These are phyloP conservation scores for Martensiomyces pterosporus DNA, from an alignment of 192 early-diverging fungal genomes.

Conservation along the genomic window DNA sequence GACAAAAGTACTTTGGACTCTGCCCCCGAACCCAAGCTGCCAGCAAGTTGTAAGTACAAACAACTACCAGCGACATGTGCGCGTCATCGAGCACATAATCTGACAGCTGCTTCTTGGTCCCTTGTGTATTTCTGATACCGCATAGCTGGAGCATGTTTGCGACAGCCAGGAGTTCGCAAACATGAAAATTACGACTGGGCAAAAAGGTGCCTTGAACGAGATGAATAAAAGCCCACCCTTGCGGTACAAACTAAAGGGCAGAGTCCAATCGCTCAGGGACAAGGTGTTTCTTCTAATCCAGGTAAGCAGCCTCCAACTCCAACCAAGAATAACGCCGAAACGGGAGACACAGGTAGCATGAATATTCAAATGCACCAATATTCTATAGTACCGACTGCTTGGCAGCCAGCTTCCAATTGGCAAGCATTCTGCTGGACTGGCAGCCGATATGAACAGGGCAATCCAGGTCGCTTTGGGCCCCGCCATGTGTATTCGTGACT, in stretches of 20 bases:
- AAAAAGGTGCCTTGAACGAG: slow-evolving; percentile 35
- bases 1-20: not conserved
- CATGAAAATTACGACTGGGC: slow-evolving; percentile 23
- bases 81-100: too few species aligned
- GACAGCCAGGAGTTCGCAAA: slow-evolving; percentile 17
- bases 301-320: slow-evolving; percentile 6
- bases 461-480: slow-evolving; percentile 14
- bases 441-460: slow-evolving; percentile 23
- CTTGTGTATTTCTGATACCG: not conserved
- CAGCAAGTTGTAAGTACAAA: slow-evolving; percentile 24
- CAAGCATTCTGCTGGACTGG: slow-evolving; percentile 21
- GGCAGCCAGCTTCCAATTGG: slow-evolving; percentile 16
- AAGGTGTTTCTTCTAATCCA: slow-evolving; percentile 35
- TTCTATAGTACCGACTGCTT: slow-evolving; percentile 32
- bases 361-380: too few species aligned
- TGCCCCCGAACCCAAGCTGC: slow-evolving; percentile 19
- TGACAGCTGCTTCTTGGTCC: not conserved
- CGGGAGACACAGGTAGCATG: too few species aligned
- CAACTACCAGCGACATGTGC: too few species aligned
- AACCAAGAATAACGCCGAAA: too few species aligned
- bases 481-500: slow-evolving; percentile 25
- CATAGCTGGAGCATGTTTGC: slow-evolving; percentile 27
- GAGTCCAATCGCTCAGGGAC: slow-evolving; percentile 15
- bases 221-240: slow-evolving; percentile 24
- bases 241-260: slow-evolving; percentile 2